Conservation (phyloP, 164 flowering plant species). For the Paratinospora sagittata region DNA sequence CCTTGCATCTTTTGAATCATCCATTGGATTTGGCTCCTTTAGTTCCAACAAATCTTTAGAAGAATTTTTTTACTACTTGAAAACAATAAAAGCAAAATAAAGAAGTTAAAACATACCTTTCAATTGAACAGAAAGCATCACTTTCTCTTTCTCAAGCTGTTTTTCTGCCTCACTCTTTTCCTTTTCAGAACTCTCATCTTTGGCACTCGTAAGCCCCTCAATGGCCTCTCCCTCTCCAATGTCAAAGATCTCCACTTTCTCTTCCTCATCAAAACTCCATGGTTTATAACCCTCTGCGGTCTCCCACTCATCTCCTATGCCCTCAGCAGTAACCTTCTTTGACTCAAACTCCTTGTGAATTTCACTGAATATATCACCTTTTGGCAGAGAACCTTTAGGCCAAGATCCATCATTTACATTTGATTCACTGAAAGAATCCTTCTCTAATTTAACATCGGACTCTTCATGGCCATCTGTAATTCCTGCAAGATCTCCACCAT, state of each 20-base stretch:
- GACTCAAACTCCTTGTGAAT: constrained; percentile 16
- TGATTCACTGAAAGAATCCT: neutral
- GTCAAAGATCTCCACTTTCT: constrained; percentile 18
- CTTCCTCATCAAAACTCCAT: constrained; percentile 26
- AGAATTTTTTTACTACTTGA: too few species aligned
- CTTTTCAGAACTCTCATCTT: constrained; percentile 9
- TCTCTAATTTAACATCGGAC: neutral
- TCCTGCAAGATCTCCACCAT: constrained; percentile 15
- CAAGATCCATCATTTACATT: constrained; percentile 3
- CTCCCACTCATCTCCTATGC: constrained; percentile 20
- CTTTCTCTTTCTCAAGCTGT: constrained; percentile 21
- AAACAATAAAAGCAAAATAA: neutral
- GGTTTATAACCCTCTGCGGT: constrained; percentile 21
- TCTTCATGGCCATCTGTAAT: constrained; percentile 13
- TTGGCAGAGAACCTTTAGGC: constrained; percentile 9
- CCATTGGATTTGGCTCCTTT: too few species aligned
- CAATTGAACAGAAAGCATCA: constrained; percentile 12
- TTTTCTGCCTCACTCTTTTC: constrained; percentile 9
- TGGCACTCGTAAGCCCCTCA: neutral
- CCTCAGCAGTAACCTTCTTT: constrained; percentile 5
- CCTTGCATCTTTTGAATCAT: too few species aligned
- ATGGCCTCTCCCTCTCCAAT: constrained; percentile 12
- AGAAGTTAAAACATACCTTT: constrained; percentile 17
- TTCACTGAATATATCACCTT: constrained; percentile 17
- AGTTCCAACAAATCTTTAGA: too few species aligned